Evolutionary conservation across 768 basidiomycete species (phyloP), one percentile per base, ranked within the genome.

Genomic region (Leccinum subgranulosum): DNA sequence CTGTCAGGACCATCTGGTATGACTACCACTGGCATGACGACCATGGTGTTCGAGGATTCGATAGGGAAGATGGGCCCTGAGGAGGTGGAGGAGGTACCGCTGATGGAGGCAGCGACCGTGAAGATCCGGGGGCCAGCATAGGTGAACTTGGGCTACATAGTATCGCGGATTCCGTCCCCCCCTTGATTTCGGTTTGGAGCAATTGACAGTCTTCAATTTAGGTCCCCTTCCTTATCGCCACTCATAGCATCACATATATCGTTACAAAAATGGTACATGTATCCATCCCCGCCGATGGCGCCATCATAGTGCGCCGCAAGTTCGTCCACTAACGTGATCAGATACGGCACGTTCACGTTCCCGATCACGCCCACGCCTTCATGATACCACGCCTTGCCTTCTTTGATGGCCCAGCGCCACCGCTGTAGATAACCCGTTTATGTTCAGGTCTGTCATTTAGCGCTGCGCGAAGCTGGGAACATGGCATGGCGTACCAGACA

Each of bases 381-480:
- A 0, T 84, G 76, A 28, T 72, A 72, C 85, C 85, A 87, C 56
- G 78, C 65, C 57, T 76, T 77, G 6, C 74, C 71, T 53, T 84
- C 82, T 31, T 76, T 72, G 33, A 77, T 75, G 1, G 87, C 87
- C 88, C 88, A 90, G 67, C 83, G 84, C 88, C 87, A 90, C 58
- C 77, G 82, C 88, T 90, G 57, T 43, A 6, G 39, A 39, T 39
- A 39, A 39, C 17, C 39, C 39, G 9, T 39, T 49, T 41, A n/a
- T 33, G 14, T 34, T 23, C 28, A 23, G 19, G 6, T n/a, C 8
- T 10, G 25, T 51, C 47, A 29, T 21, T 51, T 34, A 17, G 23
- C n/a, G 28, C n/a, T 8, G 6, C 4, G 6, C 15, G 12, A 41
- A 2, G 17, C 6, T 9, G 19, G n/a, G 45, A 34, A 34, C n/a